Evolutionary conservation across 169 alveolate genomes (phyloP).

Genomic region (Plasmodium reichenowi): DNA sequence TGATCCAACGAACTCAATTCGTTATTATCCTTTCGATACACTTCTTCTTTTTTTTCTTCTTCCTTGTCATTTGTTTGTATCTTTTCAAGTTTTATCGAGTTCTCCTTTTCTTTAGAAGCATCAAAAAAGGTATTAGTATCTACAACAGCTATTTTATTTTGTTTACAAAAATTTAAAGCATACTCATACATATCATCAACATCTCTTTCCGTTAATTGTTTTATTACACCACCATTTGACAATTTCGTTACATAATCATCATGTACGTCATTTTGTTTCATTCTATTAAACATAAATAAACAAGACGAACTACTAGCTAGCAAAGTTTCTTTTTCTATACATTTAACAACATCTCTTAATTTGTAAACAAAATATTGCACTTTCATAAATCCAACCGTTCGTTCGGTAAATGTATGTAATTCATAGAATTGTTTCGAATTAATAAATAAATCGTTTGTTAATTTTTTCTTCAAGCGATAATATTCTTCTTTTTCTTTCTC

Average conservation of each 20-base stretch:
- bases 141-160: constrained; percentile 21
- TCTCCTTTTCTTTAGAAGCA: background rate
- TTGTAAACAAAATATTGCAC: constrained; percentile 57
- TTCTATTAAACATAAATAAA: no score
- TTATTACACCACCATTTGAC: no score
- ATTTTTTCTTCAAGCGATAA: background rate
- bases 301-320: no score
- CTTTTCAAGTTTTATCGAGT: background rate
- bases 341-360: constrained; percentile 2
- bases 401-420: constrained; percentile 10
- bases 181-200: constrained; percentile 34
- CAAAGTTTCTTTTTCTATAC: no score
- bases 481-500: constrained; percentile 11
- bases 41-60: background rate
- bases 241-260: no score
- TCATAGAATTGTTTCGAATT: constrained; percentile 29
- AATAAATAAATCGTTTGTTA: constrained; percentile 8
- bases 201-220: no score
- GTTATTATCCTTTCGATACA: background rate
- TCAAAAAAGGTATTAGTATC: constrained; percentile 1
- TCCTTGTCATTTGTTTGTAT: background rate
- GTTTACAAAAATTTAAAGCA: constrained; percentile 47
- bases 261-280: no score
- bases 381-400: constrained; percentile 22
- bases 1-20: background rate